phyloP scores from a whole-genome alignment of 2,329 filamentous ascomycete genomes.

The Cytospora paraplurivora region DNA sequence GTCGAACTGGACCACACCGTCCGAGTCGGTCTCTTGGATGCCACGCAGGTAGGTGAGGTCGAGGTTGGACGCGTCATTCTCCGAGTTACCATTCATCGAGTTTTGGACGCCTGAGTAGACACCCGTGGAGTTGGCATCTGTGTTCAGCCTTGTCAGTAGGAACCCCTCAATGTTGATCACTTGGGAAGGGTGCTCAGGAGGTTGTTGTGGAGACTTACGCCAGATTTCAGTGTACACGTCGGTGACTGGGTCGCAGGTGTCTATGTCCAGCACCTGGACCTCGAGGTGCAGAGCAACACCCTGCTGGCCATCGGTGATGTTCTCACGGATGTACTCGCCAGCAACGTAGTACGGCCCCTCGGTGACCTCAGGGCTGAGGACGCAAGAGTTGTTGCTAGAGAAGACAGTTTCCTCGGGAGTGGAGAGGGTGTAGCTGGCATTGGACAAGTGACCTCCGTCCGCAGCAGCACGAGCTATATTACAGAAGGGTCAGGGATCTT shows the following conservation, averaged over 20 bases:
- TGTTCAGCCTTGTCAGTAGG: neutral
- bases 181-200: neutral
- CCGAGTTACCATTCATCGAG: constrained; percentile 44
- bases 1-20: constrained; percentile 47
- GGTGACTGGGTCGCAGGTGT: constrained; percentile 50
- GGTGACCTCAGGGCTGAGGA: constrained; percentile 55
- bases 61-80: constrained; percentile 41
- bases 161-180: neutral
- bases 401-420: constrained; percentile 44
- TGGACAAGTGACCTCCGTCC: constrained; percentile 44
- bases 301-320: constrained; percentile 47
- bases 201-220: constrained; percentile 34
- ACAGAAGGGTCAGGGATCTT: constrained; percentile 31
- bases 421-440: constrained; percentile 37
- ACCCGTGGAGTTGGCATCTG: constrained; percentile 46
- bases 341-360: constrained; percentile 57
- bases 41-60: constrained; percentile 46
- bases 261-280: constrained; percentile 51
- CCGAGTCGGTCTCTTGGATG: constrained; percentile 43
- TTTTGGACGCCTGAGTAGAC: constrained; percentile 51
- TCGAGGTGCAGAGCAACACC: constrained; percentile 50
- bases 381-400: constrained; percentile 47
- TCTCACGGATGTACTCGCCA: constrained; percentile 48
- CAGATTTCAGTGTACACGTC: constrained; percentile 50
- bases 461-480: constrained; percentile 38